phyloP scores from a whole-genome alignment of 1,284 basidiomycete species.

The Thelephora terrestris region DNA sequence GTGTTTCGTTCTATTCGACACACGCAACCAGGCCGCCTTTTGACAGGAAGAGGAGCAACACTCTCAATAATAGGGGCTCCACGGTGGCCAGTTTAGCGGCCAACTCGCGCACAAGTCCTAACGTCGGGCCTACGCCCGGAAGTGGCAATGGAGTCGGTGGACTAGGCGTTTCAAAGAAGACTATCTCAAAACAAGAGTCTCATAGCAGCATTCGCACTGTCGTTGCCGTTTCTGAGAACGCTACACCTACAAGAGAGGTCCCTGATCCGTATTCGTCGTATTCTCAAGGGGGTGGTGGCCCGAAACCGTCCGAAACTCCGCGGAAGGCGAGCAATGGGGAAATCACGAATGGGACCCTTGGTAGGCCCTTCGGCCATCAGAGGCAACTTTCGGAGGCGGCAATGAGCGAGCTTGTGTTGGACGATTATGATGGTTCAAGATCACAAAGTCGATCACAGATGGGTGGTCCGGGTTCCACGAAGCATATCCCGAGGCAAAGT shows the following conservation, averaged over 20 bases:
- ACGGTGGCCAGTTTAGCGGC: conserved; percentile 47
- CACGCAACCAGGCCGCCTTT: conserved; percentile 14
- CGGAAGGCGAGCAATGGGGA: neutral
- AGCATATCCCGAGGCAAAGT: too few relatives aligned
- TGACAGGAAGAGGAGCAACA: conserved; percentile 7
- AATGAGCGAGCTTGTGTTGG: conserved; percentile 1
- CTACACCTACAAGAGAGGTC: too few relatives aligned
- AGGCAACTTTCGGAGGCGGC: conserved; percentile 4
- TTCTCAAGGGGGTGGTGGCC: conserved; percentile 17
- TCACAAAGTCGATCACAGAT: too few relatives aligned
- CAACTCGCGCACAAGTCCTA: conserved; percentile 1
- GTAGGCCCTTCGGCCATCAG: conserved; percentile 4
- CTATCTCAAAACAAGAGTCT: conserved; percentile 40
- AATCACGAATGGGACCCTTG: neutral
- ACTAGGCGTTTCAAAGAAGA: conserved; percentile 7
- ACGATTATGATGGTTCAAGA: neutral
- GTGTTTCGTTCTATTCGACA: conserved; percentile 5
- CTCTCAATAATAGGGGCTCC: conserved; percentile 44
- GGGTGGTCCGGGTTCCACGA: too few relatives aligned
- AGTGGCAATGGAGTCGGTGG: conserved; percentile 7
- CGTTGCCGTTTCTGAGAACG: conserved; percentile 28
- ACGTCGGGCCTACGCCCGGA: conserved; percentile 5
- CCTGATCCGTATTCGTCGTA: conserved; percentile 16
- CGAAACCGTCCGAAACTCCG: conserved; percentile 13
- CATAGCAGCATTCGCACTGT: conserved; percentile 62